Evolutionary conservation across 768 basidiomycete genomes (phyloP), one percentile per base, ranked within the genome.

Genomic region (Suillus hirtellus): DNA sequence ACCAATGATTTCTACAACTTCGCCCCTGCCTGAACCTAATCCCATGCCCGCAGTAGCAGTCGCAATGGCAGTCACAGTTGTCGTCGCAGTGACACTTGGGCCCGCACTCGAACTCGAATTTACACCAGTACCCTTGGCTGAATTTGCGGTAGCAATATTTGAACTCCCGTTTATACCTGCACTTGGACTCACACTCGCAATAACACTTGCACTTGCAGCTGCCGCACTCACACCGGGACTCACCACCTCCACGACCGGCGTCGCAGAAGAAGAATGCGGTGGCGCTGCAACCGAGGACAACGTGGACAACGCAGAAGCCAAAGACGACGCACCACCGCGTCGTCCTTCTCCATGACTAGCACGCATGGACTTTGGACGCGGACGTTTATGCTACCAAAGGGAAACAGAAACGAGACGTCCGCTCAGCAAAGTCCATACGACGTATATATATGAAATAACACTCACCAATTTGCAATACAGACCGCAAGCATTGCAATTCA

Each of bases 401-500:
- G 12, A 67, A 19, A 67, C 6, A 27, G 47, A 49, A 24, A 49
- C 5, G 21, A 63, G 53, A 42, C 8, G 43, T 6, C 17, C 19
- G 8, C 12, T 35, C 55, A 63, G 42, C 42, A 66, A 46, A 64
- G 12, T 31, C 61, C 49, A 12, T 35, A 64, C 61, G 11, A 19
- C 11, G 3, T 17, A 58, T 7, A 0, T 14, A n/a, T 14, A 35
- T 40, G 34, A 49, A 42, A 24, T 21, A 52, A 11, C 43, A 82
- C 86, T 59, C 70, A 90, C 92, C 76, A 92, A 72, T 72, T 94
- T 94, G 74, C 91, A 95, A 72, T 95, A 95, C 47, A 94, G 77
- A 4, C 92, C 93, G 66, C 92, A 94, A 0, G 92, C 92, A 68
- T 95, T 94, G 72, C 93, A 94, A 68, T 95, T 95, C 63, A 95